Conservation (phyloP, 164 flowering plant species). For the Santalum album region DNA sequence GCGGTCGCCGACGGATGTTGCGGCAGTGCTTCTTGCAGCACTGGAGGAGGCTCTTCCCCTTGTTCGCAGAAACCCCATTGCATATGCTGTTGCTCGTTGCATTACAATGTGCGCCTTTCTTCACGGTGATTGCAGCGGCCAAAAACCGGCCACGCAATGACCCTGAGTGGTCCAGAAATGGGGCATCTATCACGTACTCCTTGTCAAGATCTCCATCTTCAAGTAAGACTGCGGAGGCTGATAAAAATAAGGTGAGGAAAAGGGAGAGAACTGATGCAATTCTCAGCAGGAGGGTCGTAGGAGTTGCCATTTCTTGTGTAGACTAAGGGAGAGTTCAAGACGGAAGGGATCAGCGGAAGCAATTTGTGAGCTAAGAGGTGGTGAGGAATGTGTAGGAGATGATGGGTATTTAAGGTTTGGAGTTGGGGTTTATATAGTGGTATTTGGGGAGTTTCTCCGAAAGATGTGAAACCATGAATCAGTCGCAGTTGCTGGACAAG, state of each 20-base stretch:
- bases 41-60: neutral
- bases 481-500: too few species aligned
- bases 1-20: neutral
- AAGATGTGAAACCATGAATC: too few species aligned
- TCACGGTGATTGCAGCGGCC: neutral
- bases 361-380: too few species aligned
- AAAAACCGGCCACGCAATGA: neutral
- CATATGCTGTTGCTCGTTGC: neutral
- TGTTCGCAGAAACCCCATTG: neutral
- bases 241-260: neutral
- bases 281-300: neutral
- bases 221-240: neutral
- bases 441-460: too few species aligned
- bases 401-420: too few species aligned
- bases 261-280: neutral
- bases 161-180: neutral
- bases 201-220: neutral
- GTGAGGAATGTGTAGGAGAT: too few species aligned
- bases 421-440: too few species aligned
- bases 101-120: neutral
- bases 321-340: too few species aligned
- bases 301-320: too few species aligned
- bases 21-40: neutral
- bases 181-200: neutral
- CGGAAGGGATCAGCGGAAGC: too few species aligned